Conservation (phyloP, 345 rosid species). For the Populus nigra region DNA sequence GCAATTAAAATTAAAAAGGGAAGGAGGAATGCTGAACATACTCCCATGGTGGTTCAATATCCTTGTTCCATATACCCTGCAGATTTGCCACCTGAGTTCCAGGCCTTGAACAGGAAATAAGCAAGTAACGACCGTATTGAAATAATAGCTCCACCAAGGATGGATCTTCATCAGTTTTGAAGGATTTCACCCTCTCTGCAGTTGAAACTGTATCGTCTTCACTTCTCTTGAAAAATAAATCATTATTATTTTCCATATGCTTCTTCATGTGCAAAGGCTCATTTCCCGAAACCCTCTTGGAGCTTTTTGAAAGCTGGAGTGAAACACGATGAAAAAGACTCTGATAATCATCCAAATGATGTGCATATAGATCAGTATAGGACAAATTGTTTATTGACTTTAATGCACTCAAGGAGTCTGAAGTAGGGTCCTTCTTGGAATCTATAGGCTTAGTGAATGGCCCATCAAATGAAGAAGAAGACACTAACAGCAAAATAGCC, state of each 20-base stretch:
- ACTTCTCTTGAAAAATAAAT: slow-evolving; percentile 17
- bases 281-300: slow-evolving; percentile 25
- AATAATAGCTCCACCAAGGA: slow-evolving; percentile 73
- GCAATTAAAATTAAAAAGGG: slow-evolving; percentile 8
- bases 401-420: slow-evolving; percentile 44
- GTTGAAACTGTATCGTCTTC: slow-evolving; percentile 41
- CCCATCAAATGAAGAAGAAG: slow-evolving; percentile 82
- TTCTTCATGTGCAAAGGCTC: slow-evolving; percentile 11
- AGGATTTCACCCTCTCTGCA: slow-evolving; percentile 69
- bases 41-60: slow-evolving; percentile 85
- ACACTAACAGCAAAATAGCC: slow-evolving; percentile 57
- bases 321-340: slow-evolving; percentile 73
- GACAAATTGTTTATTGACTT: slow-evolving; percentile 44
- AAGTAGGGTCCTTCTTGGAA: slow-evolving; percentile 61
- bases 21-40: slow-evolving; percentile 35
- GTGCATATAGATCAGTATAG: slow-evolving; percentile 59
- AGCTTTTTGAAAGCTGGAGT: slow-evolving; percentile 53
- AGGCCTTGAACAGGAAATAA: slow-evolving; percentile 83
- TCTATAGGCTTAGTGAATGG: slow-evolving; percentile 67
- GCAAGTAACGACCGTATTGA: slow-evolving; percentile 83
- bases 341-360: slow-evolving; percentile 72
- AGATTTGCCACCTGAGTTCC: slow-evolving; percentile 92
- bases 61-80: slow-evolving; percentile 93
- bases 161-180: slow-evolving; percentile 78
- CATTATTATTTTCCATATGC: slow-evolving; percentile 11